A percentile compares a stretch with the other conserved stretches of the same genome.
phyloP scores from a whole-genome alignment of 495 filamentous ascomycete species.

The Cenococcum geophilum region DNA sequence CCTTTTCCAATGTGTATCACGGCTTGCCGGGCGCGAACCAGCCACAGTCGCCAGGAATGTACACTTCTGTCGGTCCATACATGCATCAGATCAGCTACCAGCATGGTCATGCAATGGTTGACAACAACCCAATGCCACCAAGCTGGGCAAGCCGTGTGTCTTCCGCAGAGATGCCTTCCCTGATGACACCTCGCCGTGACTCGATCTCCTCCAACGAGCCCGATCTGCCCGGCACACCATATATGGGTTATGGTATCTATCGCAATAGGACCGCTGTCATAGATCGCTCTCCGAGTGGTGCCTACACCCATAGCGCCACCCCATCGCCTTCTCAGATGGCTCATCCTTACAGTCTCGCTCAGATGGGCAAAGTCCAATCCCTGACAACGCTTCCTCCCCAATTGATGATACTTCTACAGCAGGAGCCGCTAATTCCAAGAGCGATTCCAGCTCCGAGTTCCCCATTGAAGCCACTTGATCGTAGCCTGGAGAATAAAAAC shows the following conservation, averaged over 20 bases:
- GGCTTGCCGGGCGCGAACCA: conserved; percentile 25
- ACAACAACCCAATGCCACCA: conserved; percentile 37
- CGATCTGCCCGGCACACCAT: conserved; percentile 55
- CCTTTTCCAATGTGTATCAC: conserved; percentile 20
- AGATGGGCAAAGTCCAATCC: conserved; percentile 45
- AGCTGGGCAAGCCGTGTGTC: conserved; percentile 38
- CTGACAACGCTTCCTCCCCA: conserved; percentile 57
- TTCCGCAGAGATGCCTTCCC: conserved; percentile 39
- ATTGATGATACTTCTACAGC: conserved; percentile 62
- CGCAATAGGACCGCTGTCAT: conserved; percentile 52
- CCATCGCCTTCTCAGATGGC: conserved; percentile 59
- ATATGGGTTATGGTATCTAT: conserved; percentile 45
- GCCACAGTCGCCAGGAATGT: conserved; percentile 34
- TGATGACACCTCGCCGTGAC: conserved; percentile 43
- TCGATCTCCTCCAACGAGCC: conserved; percentile 60
- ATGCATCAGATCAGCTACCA: conserved; percentile 33
- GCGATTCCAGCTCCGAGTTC: conserved; percentile 78
- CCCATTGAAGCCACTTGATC: conserved; percentile 70
- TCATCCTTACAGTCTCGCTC: conserved; percentile 37
- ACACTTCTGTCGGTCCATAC: conserved; percentile 32
- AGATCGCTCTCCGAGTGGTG: conserved; percentile 51
- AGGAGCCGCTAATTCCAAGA: conserved; percentile 75
- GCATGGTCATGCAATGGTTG: conserved; percentile 35
- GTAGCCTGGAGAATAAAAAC: conserved; percentile 84
- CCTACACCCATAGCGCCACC: conserved; percentile 38